Base-by-base conservation (phyloP, 148 eudicot species). In the Arctostaphylos glauca region DNA sequence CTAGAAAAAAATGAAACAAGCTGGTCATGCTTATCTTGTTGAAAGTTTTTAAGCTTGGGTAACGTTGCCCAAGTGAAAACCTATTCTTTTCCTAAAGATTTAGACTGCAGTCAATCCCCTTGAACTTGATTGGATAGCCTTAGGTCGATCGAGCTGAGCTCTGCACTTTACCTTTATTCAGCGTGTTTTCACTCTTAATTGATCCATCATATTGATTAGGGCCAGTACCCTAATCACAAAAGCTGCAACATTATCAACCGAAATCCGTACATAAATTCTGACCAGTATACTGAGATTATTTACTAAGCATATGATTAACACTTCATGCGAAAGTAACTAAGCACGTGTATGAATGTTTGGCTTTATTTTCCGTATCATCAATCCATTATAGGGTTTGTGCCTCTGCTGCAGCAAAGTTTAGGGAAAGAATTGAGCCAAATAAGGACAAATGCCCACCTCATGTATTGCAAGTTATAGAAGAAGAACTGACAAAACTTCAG, bases 381-480 rank as follows among this genome's bases (percentile, higher is more conserved):
- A 49, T 52, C 60, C 18, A 2, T 18, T 16, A 18, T 12, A 18
- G 56, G 41, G 7, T 77, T 38, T 74, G 64, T 82, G 78, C n/a
- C 48, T 84, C 77, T 86, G 14, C 70, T 88, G 80, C 96, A 96
- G 99, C 88, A 23, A 96, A 96, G 86, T 96, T 96, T 76, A 91
- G 91, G 89, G 99, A 96, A 89, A 91, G 99, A 86, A 89, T 96
- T 79, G 96, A 94, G 81, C 93, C 94, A 81, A 92, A 87, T 80
- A 96, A 91, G 86, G 98, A 96, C 50, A 96, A 91, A 86, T 88
- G 90, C 78, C 99, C 99, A 47, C 88, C 96, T 86, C 97, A 96
- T 89, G 99, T 96, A 72, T 83, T 94, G 85, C 99, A 94, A 92
- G 99, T 96, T 70, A 96, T 96, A 81, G 96, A 96, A 89, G 99